Base-by-base conservation (phyloP, 2,329 filamentous ascomycete genomes). In the Colletotrichum caudatum region DNA sequence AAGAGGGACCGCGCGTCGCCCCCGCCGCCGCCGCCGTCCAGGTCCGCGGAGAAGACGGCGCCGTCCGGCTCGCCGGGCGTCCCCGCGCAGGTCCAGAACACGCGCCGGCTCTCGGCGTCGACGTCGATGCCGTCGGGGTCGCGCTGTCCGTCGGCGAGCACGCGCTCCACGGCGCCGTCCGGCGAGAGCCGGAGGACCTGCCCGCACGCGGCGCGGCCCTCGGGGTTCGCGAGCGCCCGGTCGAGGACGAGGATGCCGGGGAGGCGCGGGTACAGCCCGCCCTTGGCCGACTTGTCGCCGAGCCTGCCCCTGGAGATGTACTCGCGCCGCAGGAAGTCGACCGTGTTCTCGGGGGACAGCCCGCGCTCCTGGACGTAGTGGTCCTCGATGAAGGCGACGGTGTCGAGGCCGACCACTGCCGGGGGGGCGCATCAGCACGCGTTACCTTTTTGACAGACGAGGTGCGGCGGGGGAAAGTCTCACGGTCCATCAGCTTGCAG, bases 51-150 rank as follows among this genome's bases (percentile, higher is more conserved):
- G 73, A 79, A 78, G 6, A 88, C 77, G 1, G 80, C 77, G 20
- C 86, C 86, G 69, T 87, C 81, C 23, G 80, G 79, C 5, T 77
- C 74, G 14, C 76, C 76, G 0, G 81, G 81, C 2, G 76, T 59
- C 0, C 86, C 86, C 86, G 87, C 88, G 74, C 80, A 81, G 4
- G 85, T 86, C 85, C 85, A 87, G 75, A 85, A 87, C 26, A 88
- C 79, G 44, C 81, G 80, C 3, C 78, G 77, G 0, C 72, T 75
- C 0, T 73, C 59, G 1, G 73, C 61, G 23, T 80, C 80, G 4
- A 85, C 76, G 20, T 80, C 81, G 18, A 87, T 81, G 0, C 86
- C 85, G 63, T 87, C 85, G 2, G 85, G 85, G 6, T 83, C 76
- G 51, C 66, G 56, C 23, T 80, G 77, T 18, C 73, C 50, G 26